Conservation (phyloP, 805 yeast species). For the Scheffersomyces coipomensis region DNA sequence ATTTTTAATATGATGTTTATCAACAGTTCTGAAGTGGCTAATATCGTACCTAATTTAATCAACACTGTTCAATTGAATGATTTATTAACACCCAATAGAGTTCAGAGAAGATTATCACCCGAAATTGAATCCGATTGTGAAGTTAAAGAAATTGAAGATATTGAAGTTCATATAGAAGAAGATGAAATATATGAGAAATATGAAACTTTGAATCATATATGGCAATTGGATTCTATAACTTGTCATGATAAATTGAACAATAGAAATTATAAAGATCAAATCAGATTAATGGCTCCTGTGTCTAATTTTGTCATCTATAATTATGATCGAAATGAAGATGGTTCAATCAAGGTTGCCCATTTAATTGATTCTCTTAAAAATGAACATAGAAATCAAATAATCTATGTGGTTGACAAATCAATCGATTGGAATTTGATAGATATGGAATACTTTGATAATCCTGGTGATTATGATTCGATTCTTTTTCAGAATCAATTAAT, state of each 20-base stretch:
- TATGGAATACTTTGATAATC: slow-evolving; percentile 1
- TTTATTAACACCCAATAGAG: slow-evolving; percentile 10
- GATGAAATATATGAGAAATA: background rate
- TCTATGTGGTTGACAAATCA: background rate
- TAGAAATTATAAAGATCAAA: slow-evolving; percentile 29
- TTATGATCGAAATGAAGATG: slow-evolving; percentile 9
- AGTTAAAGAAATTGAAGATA: background rate
- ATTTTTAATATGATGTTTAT: slow-evolving; percentile 13
- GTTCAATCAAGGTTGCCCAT: background rate
- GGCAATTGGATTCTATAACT: slow-evolving; percentile 1
- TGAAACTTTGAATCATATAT: slow-evolving; percentile 7
- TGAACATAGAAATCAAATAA: slow-evolving; percentile 5
- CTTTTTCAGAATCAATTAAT: slow-evolving; percentile 1
- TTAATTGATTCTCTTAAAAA: slow-evolving; percentile 1
- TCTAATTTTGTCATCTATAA: slow-evolving; percentile 32
- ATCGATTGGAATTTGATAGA: slow-evolving; percentile 2
- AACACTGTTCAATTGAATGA: slow-evolving; percentile 7
- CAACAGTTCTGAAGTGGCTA: slow-evolving; percentile 5
- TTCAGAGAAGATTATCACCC: background rate
- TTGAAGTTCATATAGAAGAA: slow-evolving; percentile 7
- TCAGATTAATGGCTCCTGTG: slow-evolving; percentile 29
- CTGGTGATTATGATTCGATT: background rate
- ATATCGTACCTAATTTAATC: slow-evolving; percentile 4
- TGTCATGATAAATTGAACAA: slow-evolving; percentile 16
- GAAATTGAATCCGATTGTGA: background rate